These are phyloP conservation scores for Phoma sp. DNA, from an alignment of 2,329 filamentous ascomycete species.

Conservation along the genomic window DNA sequence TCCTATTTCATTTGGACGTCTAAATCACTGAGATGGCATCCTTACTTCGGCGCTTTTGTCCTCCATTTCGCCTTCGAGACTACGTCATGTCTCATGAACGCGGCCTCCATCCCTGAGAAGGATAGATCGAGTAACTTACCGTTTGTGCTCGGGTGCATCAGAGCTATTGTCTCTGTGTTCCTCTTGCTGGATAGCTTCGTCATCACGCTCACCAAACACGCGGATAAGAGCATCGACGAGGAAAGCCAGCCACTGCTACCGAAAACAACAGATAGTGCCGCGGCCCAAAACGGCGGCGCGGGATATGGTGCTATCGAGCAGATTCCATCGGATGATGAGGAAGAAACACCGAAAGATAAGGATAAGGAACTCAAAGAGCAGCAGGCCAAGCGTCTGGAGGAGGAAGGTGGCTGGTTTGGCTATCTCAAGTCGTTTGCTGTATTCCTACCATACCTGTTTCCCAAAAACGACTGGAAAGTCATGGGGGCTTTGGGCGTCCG, in stretches of 20 bases:
- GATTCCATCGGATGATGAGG: slow-evolving; percentile 22
- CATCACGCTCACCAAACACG: slow-evolving; percentile 35
- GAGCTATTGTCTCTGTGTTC: slow-evolving; percentile 31
- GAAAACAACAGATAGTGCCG: slow-evolving; percentile 47
- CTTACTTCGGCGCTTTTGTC: slow-evolving; percentile 44
- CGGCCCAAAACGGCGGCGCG: slow-evolving; percentile 49
- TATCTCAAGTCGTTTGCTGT: slow-evolving; percentile 77
- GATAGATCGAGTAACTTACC: slow-evolving; percentile 28
- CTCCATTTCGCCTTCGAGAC: slow-evolving; percentile 43
- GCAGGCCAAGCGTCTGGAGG: slow-evolving; percentile 68
- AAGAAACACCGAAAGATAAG: slow-evolving; percentile 60
- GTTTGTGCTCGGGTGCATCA: slow-evolving; percentile 31
- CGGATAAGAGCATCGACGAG: slow-evolving; percentile 55
- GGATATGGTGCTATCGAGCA: slow-evolving; percentile 44
- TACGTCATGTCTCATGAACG: slow-evolving; percentile 34
- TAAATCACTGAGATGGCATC: slow-evolving; percentile 38
- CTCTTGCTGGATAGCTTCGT: slow-evolving; percentile 38
- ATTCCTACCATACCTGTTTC: slow-evolving; percentile 82
- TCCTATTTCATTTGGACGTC: slow-evolving; percentile 31
- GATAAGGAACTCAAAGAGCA: slow-evolving; percentile 62
- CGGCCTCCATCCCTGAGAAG: slow-evolving; percentile 22
- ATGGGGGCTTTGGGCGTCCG: slow-evolving; percentile 73
- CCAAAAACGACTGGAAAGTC: slow-evolving; percentile 68
- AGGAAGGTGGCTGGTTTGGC: slow-evolving; percentile 77
- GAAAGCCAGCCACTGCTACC: slow-evolving; percentile 66